Conservation (phyloP, 192 early-diverging fungal species). For the Entomortierella chlamydospora region DNA sequence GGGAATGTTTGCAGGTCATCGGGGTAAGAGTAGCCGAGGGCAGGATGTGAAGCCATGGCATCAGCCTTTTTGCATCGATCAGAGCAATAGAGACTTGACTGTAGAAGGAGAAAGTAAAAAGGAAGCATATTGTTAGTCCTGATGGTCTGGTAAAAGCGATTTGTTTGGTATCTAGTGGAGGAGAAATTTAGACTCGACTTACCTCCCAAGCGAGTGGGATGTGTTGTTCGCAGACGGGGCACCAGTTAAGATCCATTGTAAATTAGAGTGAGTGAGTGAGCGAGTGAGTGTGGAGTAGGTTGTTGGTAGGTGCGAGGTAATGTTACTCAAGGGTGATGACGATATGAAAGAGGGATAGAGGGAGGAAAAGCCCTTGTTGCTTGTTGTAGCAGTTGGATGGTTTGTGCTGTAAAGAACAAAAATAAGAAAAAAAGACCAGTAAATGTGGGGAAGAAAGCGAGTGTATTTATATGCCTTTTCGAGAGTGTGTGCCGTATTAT, state of each 20-base stretch:
- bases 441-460: slow-evolving; percentile 11
- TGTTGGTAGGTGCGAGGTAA: not conserved
- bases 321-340: not conserved
- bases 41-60: slow-evolving; percentile 45
- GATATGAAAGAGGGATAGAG: not conserved
- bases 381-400: slow-evolving; percentile 6
- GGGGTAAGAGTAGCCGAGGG: slow-evolving; percentile 43
- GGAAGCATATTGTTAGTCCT: not conserved
- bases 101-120: not conserved
- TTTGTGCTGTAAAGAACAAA: slow-evolving; percentile 42
- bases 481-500: not conserved
- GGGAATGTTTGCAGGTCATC: slow-evolving; percentile 45
- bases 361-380: not conserved
- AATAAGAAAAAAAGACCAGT: slow-evolving; percentile 8
- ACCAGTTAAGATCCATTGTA: slow-evolving; percentile 57
- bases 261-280: not conserved
- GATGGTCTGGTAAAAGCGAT: not conserved
- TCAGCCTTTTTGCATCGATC: slow-evolving; percentile 54
- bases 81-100: slow-evolving; percentile 55
- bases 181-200: no score
- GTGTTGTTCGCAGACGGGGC: slow-evolving; percentile 56
- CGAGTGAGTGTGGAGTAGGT: not conserved
- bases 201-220: slow-evolving; percentile 55
- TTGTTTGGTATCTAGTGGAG: no score
- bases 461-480: slow-evolving; percentile 31